A percentile compares a stretch with the other conserved stretches of the same genome.
These are phyloP conservation scores for Synchytrium microbalum DNA, from an alignment of 371 early-diverging fungal genomes.

Conservation along the genomic window DNA sequence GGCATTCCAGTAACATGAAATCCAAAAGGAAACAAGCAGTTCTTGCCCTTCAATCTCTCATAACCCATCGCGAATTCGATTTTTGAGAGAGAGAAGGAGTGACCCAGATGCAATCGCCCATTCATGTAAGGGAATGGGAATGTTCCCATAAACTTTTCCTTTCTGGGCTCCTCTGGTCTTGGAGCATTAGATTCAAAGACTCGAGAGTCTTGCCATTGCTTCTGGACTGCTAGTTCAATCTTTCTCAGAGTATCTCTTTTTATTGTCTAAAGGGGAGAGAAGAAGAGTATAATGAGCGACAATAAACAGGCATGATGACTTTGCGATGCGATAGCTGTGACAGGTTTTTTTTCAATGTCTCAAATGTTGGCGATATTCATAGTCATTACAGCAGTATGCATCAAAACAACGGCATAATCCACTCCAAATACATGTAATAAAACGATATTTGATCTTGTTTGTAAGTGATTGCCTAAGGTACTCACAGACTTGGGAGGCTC, in stretches of 20 bases:
- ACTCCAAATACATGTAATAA: too few relatives aligned
- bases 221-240: background rate
- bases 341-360: too few relatives aligned
- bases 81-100: slow-evolving; percentile 96
- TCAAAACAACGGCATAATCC: too few relatives aligned
- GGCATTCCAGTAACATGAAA: slow-evolving; percentile 99
- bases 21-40: slow-evolving; percentile 95
- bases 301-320: too few relatives aligned
- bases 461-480: too few relatives aligned
- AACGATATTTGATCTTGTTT: too few relatives aligned
- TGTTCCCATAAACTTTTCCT: slow-evolving; percentile 87
- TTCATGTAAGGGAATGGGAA: slow-evolving; percentile 99
- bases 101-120: slow-evolving; percentile 98
- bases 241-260: background rate
- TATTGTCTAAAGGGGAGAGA: too few relatives aligned
- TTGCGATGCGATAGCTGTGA: too few relatives aligned
- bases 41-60: slow-evolving; percentile 91
- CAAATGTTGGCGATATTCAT: too few relatives aligned
- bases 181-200: slow-evolving; percentile 87
- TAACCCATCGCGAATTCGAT: slow-evolving; percentile 95
- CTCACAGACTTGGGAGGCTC: background rate
- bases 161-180: slow-evolving; percentile 21
- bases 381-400: too few relatives aligned
- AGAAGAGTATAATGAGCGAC: too few relatives aligned
- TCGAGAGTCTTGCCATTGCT: slow-evolving; percentile 64